Percentiles rank a stretch among this genome's conserved stretches.
phyloP scores from a whole-genome alignment of 306 rosid genomes.

The Abrus precatorius region DNA sequence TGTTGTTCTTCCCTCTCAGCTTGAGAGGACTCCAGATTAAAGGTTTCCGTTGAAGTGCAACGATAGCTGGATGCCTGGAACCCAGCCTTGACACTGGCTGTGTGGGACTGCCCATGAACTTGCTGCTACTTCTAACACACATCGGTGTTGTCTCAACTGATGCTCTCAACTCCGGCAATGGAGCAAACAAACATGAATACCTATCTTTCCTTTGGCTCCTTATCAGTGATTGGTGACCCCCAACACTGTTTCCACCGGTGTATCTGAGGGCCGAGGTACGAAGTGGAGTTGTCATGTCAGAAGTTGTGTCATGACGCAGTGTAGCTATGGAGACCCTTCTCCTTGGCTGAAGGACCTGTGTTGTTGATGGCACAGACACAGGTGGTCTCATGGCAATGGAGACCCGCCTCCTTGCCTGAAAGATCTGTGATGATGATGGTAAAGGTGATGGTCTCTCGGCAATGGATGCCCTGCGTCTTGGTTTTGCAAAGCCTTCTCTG shows the following conservation, averaged over 20 bases:
- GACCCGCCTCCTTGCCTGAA: constrained; percentile 89
- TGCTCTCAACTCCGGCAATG: constrained; percentile 66
- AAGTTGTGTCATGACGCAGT: constrained; percentile 63
- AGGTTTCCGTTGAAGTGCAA: constrained; percentile 72
- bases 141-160: constrained; percentile 71
- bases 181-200: constrained; percentile 80
- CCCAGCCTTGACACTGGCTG: constrained; percentile 56
- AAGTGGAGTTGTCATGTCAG: constrained; percentile 76
- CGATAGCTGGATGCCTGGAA: constrained; percentile 54
- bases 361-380: constrained; percentile 36
- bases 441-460: constrained; percentile 70
- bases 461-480: constrained; percentile 76
- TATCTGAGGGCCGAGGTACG: constrained; percentile 65
- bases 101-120: constrained; percentile 84
- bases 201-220: constrained; percentile 69
- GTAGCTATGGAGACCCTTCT: constrained; percentile 88
- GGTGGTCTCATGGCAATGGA: constrained; percentile 75
- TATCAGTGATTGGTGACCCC: constrained; percentile 55
- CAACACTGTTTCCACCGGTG: constrained; percentile 45
- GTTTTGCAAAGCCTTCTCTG: constrained; percentile 47
- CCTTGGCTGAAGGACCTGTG: constrained; percentile 61
- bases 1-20: constrained; percentile 63
- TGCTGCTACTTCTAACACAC: constrained; percentile 78
- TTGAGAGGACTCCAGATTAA: constrained; percentile 90
- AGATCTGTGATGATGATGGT: constrained; percentile 53